Percentiles rank a stretch among this genome's conserved stretches.
These are phyloP conservation scores for Cnidoscolus chayamansa DNA, from an alignment of 441 rosid genomes.

Conservation along the genomic window DNA sequence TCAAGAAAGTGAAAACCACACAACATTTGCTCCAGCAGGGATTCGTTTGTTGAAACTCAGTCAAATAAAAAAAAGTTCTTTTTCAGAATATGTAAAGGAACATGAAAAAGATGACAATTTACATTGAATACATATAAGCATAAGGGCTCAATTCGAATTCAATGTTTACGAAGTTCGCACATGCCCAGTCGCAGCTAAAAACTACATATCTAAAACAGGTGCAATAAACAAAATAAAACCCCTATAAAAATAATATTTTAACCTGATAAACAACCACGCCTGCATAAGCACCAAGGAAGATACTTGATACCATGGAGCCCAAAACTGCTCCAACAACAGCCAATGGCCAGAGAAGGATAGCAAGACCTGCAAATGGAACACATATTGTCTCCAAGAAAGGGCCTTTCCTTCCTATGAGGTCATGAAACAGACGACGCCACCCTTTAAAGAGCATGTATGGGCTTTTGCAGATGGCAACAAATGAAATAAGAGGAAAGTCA, in stretches of 20 bases:
- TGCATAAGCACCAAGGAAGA: constrained; percentile 81
- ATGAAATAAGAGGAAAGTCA: constrained; percentile 67
- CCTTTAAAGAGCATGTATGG: constrained; percentile 92
- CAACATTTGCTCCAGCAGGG: not conserved
- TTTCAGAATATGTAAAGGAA: not conserved
- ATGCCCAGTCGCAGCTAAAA: not conserved
- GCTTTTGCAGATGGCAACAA: constrained; percentile 72
- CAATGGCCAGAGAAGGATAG: constrained; percentile 88
- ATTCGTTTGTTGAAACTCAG: not conserved
- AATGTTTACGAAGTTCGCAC: not conserved
- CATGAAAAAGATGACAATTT: not conserved
- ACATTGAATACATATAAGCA: not conserved
- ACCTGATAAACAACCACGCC: constrained; percentile 86
- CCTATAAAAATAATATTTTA: constrained; percentile 3
- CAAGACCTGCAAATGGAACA: constrained; percentile 95
- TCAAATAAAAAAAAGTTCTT: not conserved
- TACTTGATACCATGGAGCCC: constrained; percentile 66
- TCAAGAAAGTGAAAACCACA: not conserved
- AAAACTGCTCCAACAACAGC: constrained; percentile 87
- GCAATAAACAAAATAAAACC: not conserved
- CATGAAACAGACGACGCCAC: constrained; percentile 88
- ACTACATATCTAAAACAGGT: not conserved
- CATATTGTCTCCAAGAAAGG: constrained; percentile 97
- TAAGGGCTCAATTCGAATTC: not conserved
- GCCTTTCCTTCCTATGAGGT: constrained; percentile 95